Evolutionary conservation across 148 eudicot species (phyloP).

Genomic region (Pouteria glomerata): DNA sequence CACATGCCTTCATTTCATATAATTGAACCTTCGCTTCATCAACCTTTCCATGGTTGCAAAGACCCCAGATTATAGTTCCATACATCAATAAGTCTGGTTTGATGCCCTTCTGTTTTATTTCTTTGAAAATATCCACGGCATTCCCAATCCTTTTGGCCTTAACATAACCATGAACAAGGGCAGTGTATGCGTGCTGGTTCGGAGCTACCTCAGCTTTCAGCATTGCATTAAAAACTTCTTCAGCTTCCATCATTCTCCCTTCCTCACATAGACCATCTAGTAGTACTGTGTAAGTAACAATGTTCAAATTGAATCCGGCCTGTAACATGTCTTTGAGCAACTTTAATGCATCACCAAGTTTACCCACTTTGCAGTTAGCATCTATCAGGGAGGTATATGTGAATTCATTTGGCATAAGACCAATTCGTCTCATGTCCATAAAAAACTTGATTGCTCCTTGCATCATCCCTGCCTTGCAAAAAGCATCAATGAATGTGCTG

Average conservation of each 20-base stretch:
- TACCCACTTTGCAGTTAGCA: constrained; percentile 74
- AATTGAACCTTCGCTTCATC: constrained; percentile 58
- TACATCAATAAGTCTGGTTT: constrained; percentile 49
- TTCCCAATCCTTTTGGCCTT: constrained; percentile 54
- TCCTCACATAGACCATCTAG: constrained; percentile 67
- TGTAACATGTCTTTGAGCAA: constrained; percentile 79
- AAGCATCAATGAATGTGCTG: constrained; percentile 91
- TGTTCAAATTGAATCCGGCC: constrained; percentile 57
- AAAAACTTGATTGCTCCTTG: constrained; percentile 75
- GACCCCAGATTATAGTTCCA: constrained; percentile 77
- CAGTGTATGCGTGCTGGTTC: constrained; percentile 57
- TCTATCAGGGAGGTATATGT: constrained; percentile 84
- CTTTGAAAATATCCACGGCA: constrained; percentile 40
- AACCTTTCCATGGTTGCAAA: constrained; percentile 56
- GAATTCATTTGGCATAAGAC: constrained; percentile 79
- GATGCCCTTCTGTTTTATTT: constrained; percentile 51
- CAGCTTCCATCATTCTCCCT: constrained; percentile 76
- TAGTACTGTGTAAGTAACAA: constrained; percentile 74
- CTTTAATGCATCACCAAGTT: constrained; percentile 48
- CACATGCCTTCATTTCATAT: constrained; percentile 57
- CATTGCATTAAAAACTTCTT: constrained; percentile 55
- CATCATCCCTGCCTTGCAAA: constrained; percentile 90
- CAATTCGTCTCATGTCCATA: constrained; percentile 79
- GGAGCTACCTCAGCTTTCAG: constrained; percentile 46
- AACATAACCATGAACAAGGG: constrained; percentile 69